These are phyloP conservation scores for Pichia sp. DNA, from an alignment of 1,139 yeast species.

Conservation along the genomic window DNA sequence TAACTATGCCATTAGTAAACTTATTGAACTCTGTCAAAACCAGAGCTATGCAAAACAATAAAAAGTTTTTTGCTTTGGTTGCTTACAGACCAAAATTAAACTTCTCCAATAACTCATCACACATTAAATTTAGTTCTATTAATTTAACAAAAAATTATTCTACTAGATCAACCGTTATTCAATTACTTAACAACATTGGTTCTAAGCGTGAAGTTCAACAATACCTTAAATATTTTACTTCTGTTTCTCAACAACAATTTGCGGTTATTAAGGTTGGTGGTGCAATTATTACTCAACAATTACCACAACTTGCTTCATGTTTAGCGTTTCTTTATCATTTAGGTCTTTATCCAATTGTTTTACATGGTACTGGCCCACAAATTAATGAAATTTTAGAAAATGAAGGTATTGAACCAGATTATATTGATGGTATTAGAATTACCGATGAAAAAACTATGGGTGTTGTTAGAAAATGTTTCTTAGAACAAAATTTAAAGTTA, in stretches of 20 bases:
- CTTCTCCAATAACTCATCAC: not conserved
- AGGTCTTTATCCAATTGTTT: conserved; percentile 91
- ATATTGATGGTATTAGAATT: conserved; percentile 93
- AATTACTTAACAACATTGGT: conserved; percentile 88
- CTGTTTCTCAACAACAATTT: conserved; percentile 92
- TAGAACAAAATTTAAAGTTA: conserved; percentile 88
- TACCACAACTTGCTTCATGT: conserved; percentile 91
- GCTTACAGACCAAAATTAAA: conserved; percentile 6
- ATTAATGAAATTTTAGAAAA: conserved; percentile 88
- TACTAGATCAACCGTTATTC: conserved; percentile 92
- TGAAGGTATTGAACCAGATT: conserved; percentile 94
- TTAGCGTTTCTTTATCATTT: conserved; percentile 94
- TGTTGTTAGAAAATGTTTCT: conserved; percentile 89
- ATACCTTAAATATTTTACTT: conserved; percentile 90
- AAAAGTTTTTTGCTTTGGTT: conserved; percentile 12
- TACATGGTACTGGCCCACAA: conserved; percentile 99
- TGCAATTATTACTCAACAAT: conserved; percentile 92
- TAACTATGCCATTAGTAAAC: conserved; percentile 12
- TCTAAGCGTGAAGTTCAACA: conserved; percentile 97
- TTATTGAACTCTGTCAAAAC: conserved; percentile 7
- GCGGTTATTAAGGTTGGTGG: conserved; percentile 99
- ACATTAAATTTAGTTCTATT: not conserved
- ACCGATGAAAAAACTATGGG: conserved; percentile 94
- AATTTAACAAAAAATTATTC: conserved; percentile 32
- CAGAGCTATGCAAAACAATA: conserved; percentile 2